Conservation (phyloP, 2,329 filamentous ascomycete genomes). For the Cytospora piceae region DNA sequence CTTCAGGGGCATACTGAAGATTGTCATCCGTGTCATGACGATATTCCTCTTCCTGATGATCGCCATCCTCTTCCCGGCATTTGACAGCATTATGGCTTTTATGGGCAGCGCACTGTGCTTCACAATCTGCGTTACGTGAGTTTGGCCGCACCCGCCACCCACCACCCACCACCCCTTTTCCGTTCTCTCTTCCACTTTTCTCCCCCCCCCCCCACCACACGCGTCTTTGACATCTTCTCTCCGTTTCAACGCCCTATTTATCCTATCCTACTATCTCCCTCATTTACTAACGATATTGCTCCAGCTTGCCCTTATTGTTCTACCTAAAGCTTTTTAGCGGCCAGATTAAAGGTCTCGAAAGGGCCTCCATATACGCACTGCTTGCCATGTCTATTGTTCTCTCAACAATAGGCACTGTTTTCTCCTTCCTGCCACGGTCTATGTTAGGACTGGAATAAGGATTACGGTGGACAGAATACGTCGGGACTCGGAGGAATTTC, state of each 20-base stretch:
- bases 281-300: not conserved
- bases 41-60: conserved; percentile 76
- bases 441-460: not conserved
- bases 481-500: not conserved
- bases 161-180: not conserved
- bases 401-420: conserved; percentile 78
- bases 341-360: conserved; percentile 68
- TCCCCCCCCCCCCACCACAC: conserved; percentile 17
- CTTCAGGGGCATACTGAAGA: conserved; percentile 61
- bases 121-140: conserved; percentile 83
- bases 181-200: not conserved
- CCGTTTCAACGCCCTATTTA: too few relatives aligned
- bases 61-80: conserved; percentile 71
- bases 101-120: conserved; percentile 91
- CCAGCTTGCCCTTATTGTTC: conserved; percentile 76
- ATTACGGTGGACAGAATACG: not conserved
- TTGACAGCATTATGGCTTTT: conserved; percentile 89
- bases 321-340: conserved; percentile 86
- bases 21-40: conserved; percentile 65
- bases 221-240: not conserved
- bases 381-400: conserved; percentile 71
- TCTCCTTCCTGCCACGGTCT: conserved; percentile 75
- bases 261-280: too few relatives aligned
- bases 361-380: conserved; percentile 67
- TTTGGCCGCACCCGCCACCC: conserved; percentile 22